These are phyloP conservation scores for Boletus huronensis DNA, from an alignment of 768 basidiomycete species.

Conservation along the genomic window DNA sequence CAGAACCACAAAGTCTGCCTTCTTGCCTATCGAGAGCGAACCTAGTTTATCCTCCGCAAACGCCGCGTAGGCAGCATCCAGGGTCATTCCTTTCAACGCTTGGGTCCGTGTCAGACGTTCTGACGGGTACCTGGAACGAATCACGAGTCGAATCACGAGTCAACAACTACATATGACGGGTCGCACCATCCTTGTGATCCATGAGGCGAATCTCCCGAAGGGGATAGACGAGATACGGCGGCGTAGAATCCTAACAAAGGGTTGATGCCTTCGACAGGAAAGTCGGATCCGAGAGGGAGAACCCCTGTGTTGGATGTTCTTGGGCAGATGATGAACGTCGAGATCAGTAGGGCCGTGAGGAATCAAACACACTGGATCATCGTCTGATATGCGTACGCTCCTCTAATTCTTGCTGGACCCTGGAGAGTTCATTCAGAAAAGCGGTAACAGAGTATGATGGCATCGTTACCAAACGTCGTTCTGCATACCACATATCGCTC, in stretches of 20 bases:
- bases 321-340: neutral
- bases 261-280: constrained; percentile 89
- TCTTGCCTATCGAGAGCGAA: constrained; percentile 70
- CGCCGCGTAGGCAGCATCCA: constrained; percentile 84
- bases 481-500: constrained; percentile 92
- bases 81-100: constrained; percentile 87
- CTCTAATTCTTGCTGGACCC: constrained; percentile 79
- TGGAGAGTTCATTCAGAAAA: constrained; percentile 24
- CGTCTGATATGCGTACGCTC: constrained; percentile 87
- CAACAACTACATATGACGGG: neutral
- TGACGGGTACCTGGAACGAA: constrained; percentile 59
- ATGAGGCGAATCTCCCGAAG: constrained; percentile 75
- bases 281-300: constrained; percentile 87
- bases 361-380: constrained; percentile 55
- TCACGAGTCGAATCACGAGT: neutral
- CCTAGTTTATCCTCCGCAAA: constrained; percentile 73
- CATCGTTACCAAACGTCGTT: constrained; percentile 64
- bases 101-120: constrained; percentile 77
- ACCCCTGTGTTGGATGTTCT: constrained; percentile 51
- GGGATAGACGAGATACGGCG: constrained; percentile 69
- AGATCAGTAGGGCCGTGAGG: neutral
- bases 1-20: constrained; percentile 85
- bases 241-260: constrained; percentile 90
- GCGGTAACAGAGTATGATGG: neutral
- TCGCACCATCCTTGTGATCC: constrained; percentile 78